phyloP scores from a whole-genome alignment of 192 early-diverging fungal species.

The Lunasporangiospora selenospora region DNA sequence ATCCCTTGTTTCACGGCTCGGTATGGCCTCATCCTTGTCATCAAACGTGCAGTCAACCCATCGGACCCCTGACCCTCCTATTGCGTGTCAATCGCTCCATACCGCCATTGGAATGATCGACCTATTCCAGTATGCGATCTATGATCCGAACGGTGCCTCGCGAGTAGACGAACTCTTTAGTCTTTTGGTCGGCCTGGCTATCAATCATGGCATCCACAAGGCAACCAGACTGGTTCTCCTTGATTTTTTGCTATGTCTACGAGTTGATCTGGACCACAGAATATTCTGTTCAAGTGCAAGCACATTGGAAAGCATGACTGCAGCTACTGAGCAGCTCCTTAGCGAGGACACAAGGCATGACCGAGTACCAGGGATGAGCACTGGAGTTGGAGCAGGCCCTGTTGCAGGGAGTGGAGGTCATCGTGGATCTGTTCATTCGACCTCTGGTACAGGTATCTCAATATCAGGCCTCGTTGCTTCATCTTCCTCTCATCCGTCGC shows the following conservation, averaged over 20 bases:
- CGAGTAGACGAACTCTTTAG: conserved; percentile 46
- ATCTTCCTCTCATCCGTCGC: conserved; percentile 14
- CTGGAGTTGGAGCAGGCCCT: background rate
- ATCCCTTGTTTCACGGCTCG: conserved; percentile 32
- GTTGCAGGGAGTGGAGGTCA: background rate
- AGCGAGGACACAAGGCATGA: conserved; percentile 39
- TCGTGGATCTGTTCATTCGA: background rate
- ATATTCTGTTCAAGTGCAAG: conserved; percentile 51
- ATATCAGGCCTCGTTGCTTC: too few species aligned
- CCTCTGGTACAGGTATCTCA: background rate
- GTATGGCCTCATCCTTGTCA: conserved; percentile 38
- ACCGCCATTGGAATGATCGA: conserved; percentile 50
- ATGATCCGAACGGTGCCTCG: conserved; percentile 33
- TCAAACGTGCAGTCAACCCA: conserved; percentile 2
- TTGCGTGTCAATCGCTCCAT: conserved; percentile 45
- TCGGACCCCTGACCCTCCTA: background rate
- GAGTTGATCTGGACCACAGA: conserved; percentile 59
- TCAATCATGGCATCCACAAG: conserved; percentile 42
- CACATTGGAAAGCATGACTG: conserved; percentile 34
- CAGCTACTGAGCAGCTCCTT: conserved; percentile 40
- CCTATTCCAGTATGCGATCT: conserved; percentile 56
- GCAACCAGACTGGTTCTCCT: conserved; percentile 55
- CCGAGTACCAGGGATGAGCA: background rate
- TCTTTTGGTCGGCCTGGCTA: conserved; percentile 50
- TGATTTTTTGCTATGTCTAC: conserved; percentile 57